Base-by-base conservation (phyloP, 176 grass and related monocot genomes). In the Stipa capillata region DNA sequence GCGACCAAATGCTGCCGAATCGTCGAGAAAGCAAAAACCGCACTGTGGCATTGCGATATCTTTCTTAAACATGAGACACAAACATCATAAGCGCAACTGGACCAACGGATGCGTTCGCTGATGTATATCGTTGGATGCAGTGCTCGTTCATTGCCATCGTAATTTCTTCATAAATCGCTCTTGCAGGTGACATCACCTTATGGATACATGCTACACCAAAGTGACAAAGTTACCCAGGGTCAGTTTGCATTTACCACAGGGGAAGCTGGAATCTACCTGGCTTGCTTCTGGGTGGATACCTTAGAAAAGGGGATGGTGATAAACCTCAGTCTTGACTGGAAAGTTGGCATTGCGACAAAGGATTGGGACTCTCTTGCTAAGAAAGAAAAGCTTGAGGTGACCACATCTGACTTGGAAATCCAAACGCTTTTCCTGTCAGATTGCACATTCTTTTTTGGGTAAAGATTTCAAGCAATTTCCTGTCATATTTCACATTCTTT, bases 281-380 rank as follows among this genome's bases (percentile, higher is more conserved):
- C 75, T 8, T 94, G 91, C 69, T 90, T 94, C 59, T 81, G 56
- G 85, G 63, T 79, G 24, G 82, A 90, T 56, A 50, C 34, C 11
- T 28, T 37, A 16, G 72, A 90, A 5, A 81, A 76, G 53, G 62
- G 67, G 24, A 71, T 55, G 49, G 69, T 50, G 32, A 36, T 80
- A 27, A 90, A 89, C 77, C 85, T 94, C 11, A 88, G 80, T 50
- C 85, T 90, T 65, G 88, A 94, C n/a, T 88, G 85, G 88, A 94
- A 76, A 64, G 73, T 80, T 20, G 91, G 91, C 20, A 88, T 94
- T 55, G 82, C 85, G 0, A 49, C 91, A 16, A 86, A 79, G 42
- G 82, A 94, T 27, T 94, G 85, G 88, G 82, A 94, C 24, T 76
- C 85, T 2, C 37, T 88, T 65, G 91, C 91, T 21, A 94, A 82